Evolutionary conservation across 1,284 basidiomycete species (phyloP).

Genomic region (Leucoagaricus sp.): DNA sequence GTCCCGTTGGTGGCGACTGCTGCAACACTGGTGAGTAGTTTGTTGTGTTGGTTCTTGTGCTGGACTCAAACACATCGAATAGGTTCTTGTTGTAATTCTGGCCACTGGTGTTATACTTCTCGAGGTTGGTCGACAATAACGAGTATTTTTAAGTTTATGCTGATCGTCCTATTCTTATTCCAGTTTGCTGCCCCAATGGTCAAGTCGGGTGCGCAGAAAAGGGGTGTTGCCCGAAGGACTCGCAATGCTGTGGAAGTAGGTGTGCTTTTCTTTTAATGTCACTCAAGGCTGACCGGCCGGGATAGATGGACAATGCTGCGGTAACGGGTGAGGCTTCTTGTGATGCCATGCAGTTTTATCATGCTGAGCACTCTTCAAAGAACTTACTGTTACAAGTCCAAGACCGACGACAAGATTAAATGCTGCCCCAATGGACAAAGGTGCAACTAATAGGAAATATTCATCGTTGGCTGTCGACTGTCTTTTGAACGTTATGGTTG

Average conservation of each 20-base stretch:
- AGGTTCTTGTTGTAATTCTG: conserved; percentile 15
- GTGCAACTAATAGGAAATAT: no score
- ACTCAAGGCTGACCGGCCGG: not conserved
- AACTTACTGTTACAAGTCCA: no score
- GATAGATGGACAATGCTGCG: conserved; percentile 11
- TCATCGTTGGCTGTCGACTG: no score
- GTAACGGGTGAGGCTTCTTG: not conserved
- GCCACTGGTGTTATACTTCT: conserved; percentile 7
- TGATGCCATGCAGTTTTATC: not conserved
- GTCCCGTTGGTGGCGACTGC: conserved; percentile 16
- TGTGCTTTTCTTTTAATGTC: not conserved
- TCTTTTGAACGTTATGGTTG: no score
- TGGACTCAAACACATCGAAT: no score
- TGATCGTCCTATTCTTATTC: not conserved
- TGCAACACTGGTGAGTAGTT: conserved; percentile 11
- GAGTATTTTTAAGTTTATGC: not conserved
- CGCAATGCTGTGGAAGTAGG: conserved; percentile 14
- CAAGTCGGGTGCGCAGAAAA: conserved; percentile 4
- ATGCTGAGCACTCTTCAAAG: no score
- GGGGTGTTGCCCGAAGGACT: conserved; percentile 12
- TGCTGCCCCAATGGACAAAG: no score
- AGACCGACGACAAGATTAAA: no score
- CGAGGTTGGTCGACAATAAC: conserved; percentile 3
- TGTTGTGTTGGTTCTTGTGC: not conserved
- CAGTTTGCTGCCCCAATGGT: conserved; percentile 10